Evolutionary conservation across 2,329 filamentous ascomycete genomes (phyloP).

Genomic region (Fusarium clavum): DNA sequence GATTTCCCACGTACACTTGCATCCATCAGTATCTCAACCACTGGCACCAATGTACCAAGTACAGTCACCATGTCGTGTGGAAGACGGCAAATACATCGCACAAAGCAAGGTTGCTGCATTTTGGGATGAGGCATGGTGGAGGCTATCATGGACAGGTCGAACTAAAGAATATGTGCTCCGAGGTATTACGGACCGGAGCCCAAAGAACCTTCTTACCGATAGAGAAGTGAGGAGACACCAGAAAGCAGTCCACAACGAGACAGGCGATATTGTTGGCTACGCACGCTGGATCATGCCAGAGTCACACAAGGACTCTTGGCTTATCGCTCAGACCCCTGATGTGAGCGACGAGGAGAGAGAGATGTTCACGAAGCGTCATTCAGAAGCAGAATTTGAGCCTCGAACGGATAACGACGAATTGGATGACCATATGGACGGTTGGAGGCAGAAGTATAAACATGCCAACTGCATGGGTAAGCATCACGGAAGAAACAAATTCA

Average conservation of each 20-base stretch:
- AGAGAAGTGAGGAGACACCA: conserved; percentile 37
- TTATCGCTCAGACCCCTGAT: conserved; percentile 30
- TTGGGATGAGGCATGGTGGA: conserved; percentile 40
- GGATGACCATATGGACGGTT: conserved; percentile 23
- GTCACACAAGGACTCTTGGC: conserved; percentile 16
- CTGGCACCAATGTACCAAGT: conserved; percentile 10
- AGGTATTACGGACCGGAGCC: conserved; percentile 19
- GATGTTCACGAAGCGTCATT: not conserved
- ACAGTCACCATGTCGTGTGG: conserved; percentile 9
- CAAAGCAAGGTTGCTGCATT: conserved; percentile 37
- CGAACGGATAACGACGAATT: conserved; percentile 4
- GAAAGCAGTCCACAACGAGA: conserved; percentile 29
- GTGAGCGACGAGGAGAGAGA: conserved; percentile 7
- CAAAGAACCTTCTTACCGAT: conserved; percentile 31
- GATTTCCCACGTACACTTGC: not conserved
- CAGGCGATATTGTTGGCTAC: conserved; percentile 42
- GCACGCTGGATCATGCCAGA: conserved; percentile 32
- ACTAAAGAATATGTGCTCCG: conserved; percentile 28
- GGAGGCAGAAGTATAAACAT: conserved; percentile 25
- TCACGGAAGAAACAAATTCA: rapidly evolving
- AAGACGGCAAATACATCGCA: conserved; percentile 24
- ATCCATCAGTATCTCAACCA: not conserved
- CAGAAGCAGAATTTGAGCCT: conserved; percentile 5
- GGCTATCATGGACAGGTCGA: conserved; percentile 19
- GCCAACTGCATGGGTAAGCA: conserved; percentile 22